These are phyloP conservation scores for Cadophora malorum DNA, from an alignment of 2,329 filamentous ascomycete species.

Conservation along the genomic window DNA sequence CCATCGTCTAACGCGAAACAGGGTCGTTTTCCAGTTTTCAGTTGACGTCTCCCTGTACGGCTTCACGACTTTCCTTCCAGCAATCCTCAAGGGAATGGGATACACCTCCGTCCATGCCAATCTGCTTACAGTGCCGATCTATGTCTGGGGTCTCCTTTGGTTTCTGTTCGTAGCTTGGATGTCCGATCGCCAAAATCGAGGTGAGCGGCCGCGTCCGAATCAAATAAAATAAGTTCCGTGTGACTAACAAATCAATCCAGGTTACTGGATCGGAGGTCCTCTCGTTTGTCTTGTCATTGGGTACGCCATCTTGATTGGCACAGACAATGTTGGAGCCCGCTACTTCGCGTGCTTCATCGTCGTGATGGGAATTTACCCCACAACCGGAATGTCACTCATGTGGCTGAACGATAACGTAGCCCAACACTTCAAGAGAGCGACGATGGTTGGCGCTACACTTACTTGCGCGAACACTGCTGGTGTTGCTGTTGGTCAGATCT, in stretches of 20 bases:
- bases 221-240: too few species aligned
- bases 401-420: conserved; percentile 54
- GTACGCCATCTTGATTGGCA: conserved; percentile 36
- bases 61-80: conserved; percentile 62
- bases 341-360: conserved; percentile 58
- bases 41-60: conserved; percentile 49
- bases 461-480: conserved; percentile 54
- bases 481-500: conserved; percentile 40
- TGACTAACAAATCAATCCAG: neutral
- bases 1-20: conserved; percentile 21
- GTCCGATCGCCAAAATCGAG: conserved; percentile 49
- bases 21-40: conserved; percentile 24
- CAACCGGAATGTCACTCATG: conserved; percentile 52
- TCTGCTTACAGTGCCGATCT: conserved; percentile 61
- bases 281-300: conserved; percentile 25
- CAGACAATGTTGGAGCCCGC: conserved; percentile 55
- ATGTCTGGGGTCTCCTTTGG: conserved; percentile 53
- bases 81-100: conserved; percentile 58
- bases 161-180: conserved; percentile 53
- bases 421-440: conserved; percentile 53
- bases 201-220: neutral
- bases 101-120: conserved; percentile 57
- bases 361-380: conserved; percentile 52
- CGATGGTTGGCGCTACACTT: conserved; percentile 52
- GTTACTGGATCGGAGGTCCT: conserved; percentile 37